A percentile compares a stretch with the other conserved stretches of the same genome.
These are phyloP conservation scores for Nothophaeocryptopus gaeumannii DNA, from an alignment of 2,329 filamentous ascomycete genomes.

Conservation along the genomic window DNA sequence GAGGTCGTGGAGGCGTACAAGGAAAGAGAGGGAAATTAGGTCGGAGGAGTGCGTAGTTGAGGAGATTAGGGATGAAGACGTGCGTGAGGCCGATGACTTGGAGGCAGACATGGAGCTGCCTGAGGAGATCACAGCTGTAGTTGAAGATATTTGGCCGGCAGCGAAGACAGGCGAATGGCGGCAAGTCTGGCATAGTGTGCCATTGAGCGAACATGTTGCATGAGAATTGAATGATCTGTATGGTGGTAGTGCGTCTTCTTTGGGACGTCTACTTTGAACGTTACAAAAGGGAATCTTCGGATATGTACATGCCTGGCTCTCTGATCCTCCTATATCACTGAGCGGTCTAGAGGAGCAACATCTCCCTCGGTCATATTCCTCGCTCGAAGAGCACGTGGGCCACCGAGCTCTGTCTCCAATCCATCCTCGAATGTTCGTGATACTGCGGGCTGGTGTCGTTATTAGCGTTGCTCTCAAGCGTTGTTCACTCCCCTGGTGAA, in stretches of 20 bases:
- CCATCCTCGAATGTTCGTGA: conserved; percentile 48
- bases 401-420: conserved; percentile 49
- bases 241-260: not conserved
- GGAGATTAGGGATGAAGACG: no score
- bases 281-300: conserved; percentile 4
- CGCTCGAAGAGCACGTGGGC: conserved; percentile 39
- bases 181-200: not conserved
- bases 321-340: conserved; percentile 8
- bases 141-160: not conserved
- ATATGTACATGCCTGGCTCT: conserved; percentile 16
- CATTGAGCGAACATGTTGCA: not conserved
- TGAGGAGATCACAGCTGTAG: not conserved
- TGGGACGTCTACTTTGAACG: not conserved
- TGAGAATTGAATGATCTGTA: not conserved
- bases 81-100: no score
- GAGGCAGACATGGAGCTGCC: not conserved
- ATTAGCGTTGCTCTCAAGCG: not conserved
- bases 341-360: conserved; percentile 19
- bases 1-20: no score
- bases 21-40: no score
- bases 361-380: conserved; percentile 24
- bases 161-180: no score
- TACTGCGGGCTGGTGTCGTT: conserved; percentile 34
- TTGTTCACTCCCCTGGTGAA: not conserved
- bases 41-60: no score